Base-by-base conservation (phyloP, 2,329 filamentous ascomycete species). In the Pseudofabraea citricarpa region DNA sequence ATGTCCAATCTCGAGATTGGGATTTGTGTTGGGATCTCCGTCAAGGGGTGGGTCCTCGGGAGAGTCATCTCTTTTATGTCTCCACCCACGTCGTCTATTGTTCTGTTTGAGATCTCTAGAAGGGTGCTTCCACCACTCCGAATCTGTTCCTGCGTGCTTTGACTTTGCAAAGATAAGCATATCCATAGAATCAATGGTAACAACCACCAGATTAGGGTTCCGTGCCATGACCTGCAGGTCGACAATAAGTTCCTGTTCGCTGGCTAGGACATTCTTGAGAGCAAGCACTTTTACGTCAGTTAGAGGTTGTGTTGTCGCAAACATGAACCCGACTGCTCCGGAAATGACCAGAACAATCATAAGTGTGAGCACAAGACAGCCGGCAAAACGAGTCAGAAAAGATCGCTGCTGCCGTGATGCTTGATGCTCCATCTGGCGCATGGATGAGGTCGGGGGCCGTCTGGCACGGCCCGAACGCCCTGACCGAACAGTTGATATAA, bases 121-220 rank as follows among this genome's bases (percentile, higher is more conserved):
- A 22, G 71, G 70, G 49, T 64, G 62, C 16, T 71, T 69, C 73
- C 76, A 75, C 77, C 79, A 81, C 57, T 63, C 56, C 1, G 50
- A 46, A 55, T 81, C 78, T 6, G 73, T 75, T n/a, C 87, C 87
- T 10, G 91, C 86, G 60, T 91, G 87, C 47, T 87, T 88, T 47
- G 90, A 96, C 65, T 94, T 95, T 22, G 93, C 93, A 64, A 97
- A 97, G 23, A 98, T 78, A 57, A 94, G 90, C 45, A 97, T 74
- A 61, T 97, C 90, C 59, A 94, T 85, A 36, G 90, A 83, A 50
- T 87, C 83, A 27, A 98, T 81, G 2, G 85, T 85, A 32, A 98
- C 85, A 2, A 89, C 82, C 29, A 97, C 85, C 31, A 96, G 82
- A 55, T 97, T 98, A 1, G 91, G 90, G 61, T 98, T 98, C 55